phyloP scores from a whole-genome alignment of 352 stramenopile species.

The Globisporangium barbulae region DNA sequence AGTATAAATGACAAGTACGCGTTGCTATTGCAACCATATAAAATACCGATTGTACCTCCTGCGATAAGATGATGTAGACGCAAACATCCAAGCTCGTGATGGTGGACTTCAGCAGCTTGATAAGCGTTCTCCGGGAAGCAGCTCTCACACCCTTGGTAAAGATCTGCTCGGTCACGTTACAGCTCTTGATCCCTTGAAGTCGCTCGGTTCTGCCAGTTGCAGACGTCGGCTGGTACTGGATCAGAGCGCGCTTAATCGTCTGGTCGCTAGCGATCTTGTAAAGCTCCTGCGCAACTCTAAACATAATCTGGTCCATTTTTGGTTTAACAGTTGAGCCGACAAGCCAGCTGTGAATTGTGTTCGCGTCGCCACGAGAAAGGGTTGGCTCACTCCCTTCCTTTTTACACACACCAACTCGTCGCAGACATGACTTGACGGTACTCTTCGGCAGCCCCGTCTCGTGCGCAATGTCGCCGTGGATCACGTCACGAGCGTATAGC shows the following conservation, averaged over 20 bases:
- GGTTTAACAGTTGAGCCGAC: background rate
- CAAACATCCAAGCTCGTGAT: background rate
- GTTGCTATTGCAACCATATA: background rate
- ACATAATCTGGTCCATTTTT: background rate
- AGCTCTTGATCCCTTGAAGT: background rate
- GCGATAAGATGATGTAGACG: background rate
- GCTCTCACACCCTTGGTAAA: background rate
- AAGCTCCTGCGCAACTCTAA: background rate
- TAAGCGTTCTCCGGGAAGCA: background rate
- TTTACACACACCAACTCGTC: background rate
- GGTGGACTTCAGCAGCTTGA: background rate
- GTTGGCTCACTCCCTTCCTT: background rate
- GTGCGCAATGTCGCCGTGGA: background rate
- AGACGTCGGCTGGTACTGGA: background rate
- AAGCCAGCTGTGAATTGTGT: background rate
- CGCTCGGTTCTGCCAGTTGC: background rate
- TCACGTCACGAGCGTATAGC: background rate
- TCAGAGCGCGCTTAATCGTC: background rate
- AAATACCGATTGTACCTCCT: background rate
- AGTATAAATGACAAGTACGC: background rate
- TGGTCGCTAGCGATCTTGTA: background rate
- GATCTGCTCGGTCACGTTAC: background rate
- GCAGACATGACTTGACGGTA: background rate
- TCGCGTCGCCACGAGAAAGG: background rate
- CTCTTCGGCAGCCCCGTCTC: background rate